Percentiles rank a stretch among this genome's conserved stretches.
phyloP scores from a whole-genome alignment of 2,329 filamentous ascomycete species.

The Metarhizium anisopliae region DNA sequence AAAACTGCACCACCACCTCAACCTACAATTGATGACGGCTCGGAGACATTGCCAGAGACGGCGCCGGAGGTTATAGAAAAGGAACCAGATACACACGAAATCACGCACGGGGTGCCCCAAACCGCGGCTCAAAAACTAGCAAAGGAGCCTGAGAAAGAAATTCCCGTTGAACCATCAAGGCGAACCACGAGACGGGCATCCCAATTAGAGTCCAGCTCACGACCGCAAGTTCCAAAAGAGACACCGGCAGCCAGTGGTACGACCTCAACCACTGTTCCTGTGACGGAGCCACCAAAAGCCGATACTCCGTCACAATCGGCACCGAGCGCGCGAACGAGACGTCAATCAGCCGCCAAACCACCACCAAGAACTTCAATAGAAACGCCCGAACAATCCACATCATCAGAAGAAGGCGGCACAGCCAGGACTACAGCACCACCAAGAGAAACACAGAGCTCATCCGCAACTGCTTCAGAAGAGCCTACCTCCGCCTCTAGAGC shows the following conservation, averaged over 20 bases:
- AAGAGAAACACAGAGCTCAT: not conserved
- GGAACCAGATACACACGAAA: not conserved
- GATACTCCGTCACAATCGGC: not conserved
- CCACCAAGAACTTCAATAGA: conserved; percentile 4
- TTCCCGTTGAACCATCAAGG: not conserved
- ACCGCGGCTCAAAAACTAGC: not conserved
- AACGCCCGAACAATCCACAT: not conserved
- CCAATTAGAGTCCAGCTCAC: not conserved
- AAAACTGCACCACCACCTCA: conserved; percentile 4
- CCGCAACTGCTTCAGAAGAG: not conserved
- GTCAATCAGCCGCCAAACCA: conserved; percentile 1
- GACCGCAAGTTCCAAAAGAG: not conserved
- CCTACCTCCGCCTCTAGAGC: conserved; percentile 6
- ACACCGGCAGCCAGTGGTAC: not conserved
- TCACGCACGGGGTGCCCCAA: not conserved
- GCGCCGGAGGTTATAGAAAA: not conserved
- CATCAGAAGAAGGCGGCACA: not conserved
- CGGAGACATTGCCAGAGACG: not conserved
- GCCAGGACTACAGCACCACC: not conserved
- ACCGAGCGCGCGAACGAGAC: not conserved
- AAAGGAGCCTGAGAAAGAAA: not conserved
- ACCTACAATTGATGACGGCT: conserved; percentile 2
- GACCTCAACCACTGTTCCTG: not conserved
- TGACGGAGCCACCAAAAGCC: not conserved
- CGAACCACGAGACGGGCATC: conserved; percentile 2